Base-by-base conservation (phyloP, 108 stramenopile genomes). In the Discostella stelligeroides region DNA sequence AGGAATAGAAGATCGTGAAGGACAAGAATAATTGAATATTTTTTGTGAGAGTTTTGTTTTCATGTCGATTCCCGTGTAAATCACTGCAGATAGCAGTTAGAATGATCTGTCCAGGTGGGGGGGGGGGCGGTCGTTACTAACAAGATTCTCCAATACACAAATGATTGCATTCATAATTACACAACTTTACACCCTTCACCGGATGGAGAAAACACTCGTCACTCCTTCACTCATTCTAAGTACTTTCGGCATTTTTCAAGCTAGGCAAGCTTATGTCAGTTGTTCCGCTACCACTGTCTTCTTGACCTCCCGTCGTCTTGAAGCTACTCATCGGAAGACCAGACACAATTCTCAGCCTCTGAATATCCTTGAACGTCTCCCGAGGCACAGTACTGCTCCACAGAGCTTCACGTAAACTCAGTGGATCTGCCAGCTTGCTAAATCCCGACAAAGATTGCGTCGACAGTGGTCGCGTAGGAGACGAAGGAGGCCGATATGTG, bases 361-460 rank as follows among this genome's bases (percentile, higher is more conserved):
- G 82, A 60, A 94, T 94, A 60, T 94, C 92, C 38, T 86, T 69
- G 49, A 90, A 63, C 0, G 90, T 91, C 61, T 94, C 92, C 21
- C 70, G 66, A 13, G 92, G 92, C 2, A 94, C 60, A 3, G 90
- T 90, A 42, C 79, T 82, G 39, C 85, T 86, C 90, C 89, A 89
- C 58, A 94, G 70, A 12, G 90, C 92, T 67, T 94, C 88, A 45
- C 77, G 70, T 40, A 91, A 79, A 28, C 76, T 75, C 86, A 87
- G 79, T 4, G 88, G 89, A 43, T 68, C 63, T 12, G 72, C 63
- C 17, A 92, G 62, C 29, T 68, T 75, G 43, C 64, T 70, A 50
- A 60, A 68, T 48, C 54, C 69, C 9, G 68, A 61, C 37, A 58
- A 66, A 5, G 30, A 56, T 23, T 12, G 28, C 6, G 34, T 34